Evolutionary conservation across 768 basidiomycete species (phyloP).

Genomic region (Strobilomyces confusus): DNA sequence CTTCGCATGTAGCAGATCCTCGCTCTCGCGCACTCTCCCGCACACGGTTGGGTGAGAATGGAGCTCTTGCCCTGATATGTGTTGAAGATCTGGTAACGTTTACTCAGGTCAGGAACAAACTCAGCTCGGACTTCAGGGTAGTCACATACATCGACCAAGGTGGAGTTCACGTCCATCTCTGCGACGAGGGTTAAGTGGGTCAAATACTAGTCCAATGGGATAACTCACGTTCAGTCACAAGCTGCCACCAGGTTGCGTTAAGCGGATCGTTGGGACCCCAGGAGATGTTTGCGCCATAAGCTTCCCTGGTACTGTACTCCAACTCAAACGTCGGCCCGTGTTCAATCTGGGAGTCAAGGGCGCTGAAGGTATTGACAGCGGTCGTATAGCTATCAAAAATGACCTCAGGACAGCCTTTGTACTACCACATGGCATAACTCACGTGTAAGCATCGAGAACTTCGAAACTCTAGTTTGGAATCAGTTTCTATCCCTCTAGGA

Average conservation of each 20-base stretch:
- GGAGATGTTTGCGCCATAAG: constrained; percentile 53
- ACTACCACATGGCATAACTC: constrained; percentile 22
- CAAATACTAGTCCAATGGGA: neutral
- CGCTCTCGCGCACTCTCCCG: constrained; percentile 56
- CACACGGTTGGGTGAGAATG: constrained; percentile 49
- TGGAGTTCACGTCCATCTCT: constrained; percentile 58
- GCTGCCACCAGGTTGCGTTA: constrained; percentile 84
- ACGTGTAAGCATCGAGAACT: constrained; percentile 75
- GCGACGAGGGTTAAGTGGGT: neutral
- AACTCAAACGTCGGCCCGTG: constrained; percentile 56
- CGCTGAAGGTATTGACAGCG: constrained; percentile 56
- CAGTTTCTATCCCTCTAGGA: neutral
- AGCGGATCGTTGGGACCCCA: constrained; percentile 66
- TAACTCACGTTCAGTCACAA: constrained; percentile 64
- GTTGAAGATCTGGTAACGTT: constrained; percentile 55
- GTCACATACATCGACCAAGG: constrained; percentile 52
- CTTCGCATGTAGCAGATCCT: constrained; percentile 78
- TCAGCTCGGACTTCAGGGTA: neutral
- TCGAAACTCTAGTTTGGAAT: constrained; percentile 58
- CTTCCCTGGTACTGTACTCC: constrained; percentile 68
- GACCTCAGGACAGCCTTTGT: neutral
- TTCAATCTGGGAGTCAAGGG: constrained; percentile 51
- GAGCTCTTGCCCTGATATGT: constrained; percentile 71
- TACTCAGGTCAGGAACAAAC: constrained; percentile 3
- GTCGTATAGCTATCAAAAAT: constrained; percentile 50